These are phyloP conservation scores for Yamadazyma ubonensis DNA, from an alignment of 805 yeast species.

Conservation along the genomic window DNA sequence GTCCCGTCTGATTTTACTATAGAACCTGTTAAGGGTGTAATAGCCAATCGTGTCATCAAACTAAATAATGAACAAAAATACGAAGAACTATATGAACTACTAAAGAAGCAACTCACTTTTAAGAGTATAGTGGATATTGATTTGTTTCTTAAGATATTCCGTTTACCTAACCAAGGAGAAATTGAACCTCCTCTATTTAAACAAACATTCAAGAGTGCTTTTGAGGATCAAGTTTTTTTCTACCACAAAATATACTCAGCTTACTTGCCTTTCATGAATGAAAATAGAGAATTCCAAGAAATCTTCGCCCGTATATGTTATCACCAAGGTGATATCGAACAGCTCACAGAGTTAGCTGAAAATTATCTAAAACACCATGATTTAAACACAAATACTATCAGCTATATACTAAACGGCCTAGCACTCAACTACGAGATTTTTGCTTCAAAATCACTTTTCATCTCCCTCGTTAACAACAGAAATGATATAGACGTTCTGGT, in stretches of 20 bases:
- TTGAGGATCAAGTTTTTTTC: not conserved
- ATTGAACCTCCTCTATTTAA: not conserved
- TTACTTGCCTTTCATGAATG: constrained; percentile 2
- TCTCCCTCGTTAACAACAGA: constrained; percentile 7
- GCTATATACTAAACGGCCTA: constrained; percentile 30
- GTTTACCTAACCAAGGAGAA: not conserved
- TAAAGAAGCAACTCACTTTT: not conserved
- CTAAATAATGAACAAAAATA: not conserved
- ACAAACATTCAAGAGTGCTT: not conserved
- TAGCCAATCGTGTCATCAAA: not conserved
- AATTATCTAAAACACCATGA: constrained; percentile 12
- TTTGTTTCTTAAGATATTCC: not conserved
- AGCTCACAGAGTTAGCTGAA: constrained; percentile 7
- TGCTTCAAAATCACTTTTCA: constrained; percentile 25
- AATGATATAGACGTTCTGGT: constrained; percentile 22
- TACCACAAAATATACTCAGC: constrained; percentile 1
- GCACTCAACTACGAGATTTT: constrained; percentile 35
- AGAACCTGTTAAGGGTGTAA: not conserved
- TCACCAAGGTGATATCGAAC: constrained; percentile 31
- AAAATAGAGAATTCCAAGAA: constrained; percentile 9
- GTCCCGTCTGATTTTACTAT: not conserved
- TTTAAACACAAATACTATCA: constrained; percentile 25
- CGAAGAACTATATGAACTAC: not conserved
- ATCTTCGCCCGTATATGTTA: constrained; percentile 34
- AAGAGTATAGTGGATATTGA: not conserved